Percentiles rank a stretch among this genome's conserved stretches.
These are phyloP conservation scores for Diaporthe citri DNA, from an alignment of 2,329 filamentous ascomycete species.

Conservation along the genomic window DNA sequence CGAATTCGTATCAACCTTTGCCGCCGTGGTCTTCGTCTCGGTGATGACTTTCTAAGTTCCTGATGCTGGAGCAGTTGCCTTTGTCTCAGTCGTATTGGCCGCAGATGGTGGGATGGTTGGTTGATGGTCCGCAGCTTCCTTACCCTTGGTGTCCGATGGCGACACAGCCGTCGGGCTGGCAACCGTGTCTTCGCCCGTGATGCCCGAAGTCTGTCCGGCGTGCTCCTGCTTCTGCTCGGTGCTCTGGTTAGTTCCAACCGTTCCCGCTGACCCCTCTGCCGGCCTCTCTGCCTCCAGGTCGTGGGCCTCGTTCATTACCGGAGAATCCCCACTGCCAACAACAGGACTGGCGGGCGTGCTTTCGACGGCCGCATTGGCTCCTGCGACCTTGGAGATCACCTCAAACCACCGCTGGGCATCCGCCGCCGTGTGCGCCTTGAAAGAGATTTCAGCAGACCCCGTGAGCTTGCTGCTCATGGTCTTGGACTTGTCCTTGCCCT, in stretches of 20 bases:
- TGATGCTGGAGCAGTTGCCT: constrained; percentile 31
- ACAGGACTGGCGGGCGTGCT: constrained; percentile 50
- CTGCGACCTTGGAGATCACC: constrained; percentile 74
- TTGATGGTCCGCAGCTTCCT: constrained; percentile 16
- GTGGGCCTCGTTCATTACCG: constrained; percentile 47
- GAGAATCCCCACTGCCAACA: constrained; percentile 49
- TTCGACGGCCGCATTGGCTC: constrained; percentile 50
- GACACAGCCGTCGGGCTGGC: constrained; percentile 50
- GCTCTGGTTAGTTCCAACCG: constrained; percentile 40
- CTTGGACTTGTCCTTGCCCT: constrained; percentile 91
- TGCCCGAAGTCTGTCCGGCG: constrained; percentile 62
- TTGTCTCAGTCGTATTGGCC: constrained; percentile 36
- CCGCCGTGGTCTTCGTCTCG: constrained; percentile 30
- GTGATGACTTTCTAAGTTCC: constrained; percentile 35
- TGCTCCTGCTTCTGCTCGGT: constrained; percentile 45
- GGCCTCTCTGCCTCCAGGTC: constrained; percentile 45
- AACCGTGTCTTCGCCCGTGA: constrained; percentile 52
- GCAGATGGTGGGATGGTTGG: constrained; percentile 35
- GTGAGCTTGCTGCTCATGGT: constrained; percentile 85
- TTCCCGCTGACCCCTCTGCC: constrained; percentile 36
- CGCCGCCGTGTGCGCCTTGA: constrained; percentile 86
- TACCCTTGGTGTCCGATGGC: constrained; percentile 43
- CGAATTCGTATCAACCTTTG: neutral
- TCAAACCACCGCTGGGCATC: constrained; percentile 91
- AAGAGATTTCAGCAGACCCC: constrained; percentile 82